Evolutionary conservation across 1,139 yeast genomes (phyloP), one percentile per base, ranked within the genome.

Genomic region (Saccharomyces hybrid): DNA sequence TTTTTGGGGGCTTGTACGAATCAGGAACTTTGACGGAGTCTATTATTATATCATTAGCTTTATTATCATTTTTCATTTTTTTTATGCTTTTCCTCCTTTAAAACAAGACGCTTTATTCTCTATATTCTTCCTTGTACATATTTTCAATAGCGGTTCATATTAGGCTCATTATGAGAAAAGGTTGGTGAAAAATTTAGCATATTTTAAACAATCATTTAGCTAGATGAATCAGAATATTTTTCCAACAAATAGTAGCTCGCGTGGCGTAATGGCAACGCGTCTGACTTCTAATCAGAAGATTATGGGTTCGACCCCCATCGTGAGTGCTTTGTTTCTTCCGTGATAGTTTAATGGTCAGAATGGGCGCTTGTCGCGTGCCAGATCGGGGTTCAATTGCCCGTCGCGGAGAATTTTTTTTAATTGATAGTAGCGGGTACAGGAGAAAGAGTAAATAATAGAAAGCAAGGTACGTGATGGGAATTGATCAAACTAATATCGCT

Each of bases 231-330:
- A 23, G 23, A 23, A 23, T 23, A 4, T 23, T 23, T 23, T 23
- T 23, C 23, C 23, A 4, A 23, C 23, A 23, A 51, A 34, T 34
- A 51, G 25, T 23, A 62, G 80, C 79, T 76, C 75, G 78, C 75
- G 79, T 77, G 78, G 80, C 80, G 79, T 76, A 77, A 77, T 77
- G 80, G 81, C 78, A 77, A 76, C 80, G 81, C 81, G 80, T 77
- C 78, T 76, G 80, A 77, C 81, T 77, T 77, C 80, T 77, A 74
- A 77, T 77, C 79, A 75, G 79, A 76, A 76, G 80, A 76, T 76
- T 77, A 78, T 74, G 80, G 80, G 80, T 77, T 77, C 80, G 80
- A 77, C 78, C 78, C 80, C 80, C 80, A 73, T 75, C 79, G 74
- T 75, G 80, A 76, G 79, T 75, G 78, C 69, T 67, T 66, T 48